Evolutionary conservation across 2,329 filamentous ascomycete species (phyloP), one percentile per base, ranked within the genome.

Genomic region (Knoxdaviesia capensis): DNA sequence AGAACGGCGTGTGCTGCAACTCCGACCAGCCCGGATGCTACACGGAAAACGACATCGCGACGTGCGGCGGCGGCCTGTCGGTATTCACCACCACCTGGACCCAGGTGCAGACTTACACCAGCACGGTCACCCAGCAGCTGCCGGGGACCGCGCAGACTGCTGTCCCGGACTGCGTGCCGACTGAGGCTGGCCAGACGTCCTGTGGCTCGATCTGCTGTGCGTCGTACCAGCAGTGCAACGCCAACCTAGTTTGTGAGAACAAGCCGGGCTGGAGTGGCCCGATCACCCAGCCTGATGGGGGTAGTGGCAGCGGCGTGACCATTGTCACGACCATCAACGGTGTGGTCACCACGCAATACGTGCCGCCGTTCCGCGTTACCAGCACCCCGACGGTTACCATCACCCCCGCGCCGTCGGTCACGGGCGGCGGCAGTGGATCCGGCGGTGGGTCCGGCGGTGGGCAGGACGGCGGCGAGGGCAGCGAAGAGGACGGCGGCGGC

Each of bases 201-300:
- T 87, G 81, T 53, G 80, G 80, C 32, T 54, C 54, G 41, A 76
- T 77, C 45, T 87, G 81, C 65, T 88, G 81, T 57, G 71, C 72
- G 29, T 69, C 62, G 45, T 72, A 70, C 59, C 77, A 83, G 57
- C 79, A 75, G 52, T 87, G 82, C 56, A 68, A 66, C 42, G 62
- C 57, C 44, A 47, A 58, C 1, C 71, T 71, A 41, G 68, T 75
- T 52, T 85, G 80, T 54, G 57, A 62, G 5, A 56, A 68, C 30
- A 70, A 70, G 42, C 63, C 62, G 39, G 66, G 63, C 48, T 66
- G 20, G 20, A 63, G 48, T 61, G 59, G 48, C 59, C 53, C 43
- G 5, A 36, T 38, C 28, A n/a, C 36, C 35, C 34, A 38, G 28
- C 11, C 4, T 10, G 48, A 42, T 31, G 52, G 48, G 8, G 51